Evolutionary conservation across 164 flowering plant genomes (phyloP).

Genomic region (Magnolia kwangsiensis): DNA sequence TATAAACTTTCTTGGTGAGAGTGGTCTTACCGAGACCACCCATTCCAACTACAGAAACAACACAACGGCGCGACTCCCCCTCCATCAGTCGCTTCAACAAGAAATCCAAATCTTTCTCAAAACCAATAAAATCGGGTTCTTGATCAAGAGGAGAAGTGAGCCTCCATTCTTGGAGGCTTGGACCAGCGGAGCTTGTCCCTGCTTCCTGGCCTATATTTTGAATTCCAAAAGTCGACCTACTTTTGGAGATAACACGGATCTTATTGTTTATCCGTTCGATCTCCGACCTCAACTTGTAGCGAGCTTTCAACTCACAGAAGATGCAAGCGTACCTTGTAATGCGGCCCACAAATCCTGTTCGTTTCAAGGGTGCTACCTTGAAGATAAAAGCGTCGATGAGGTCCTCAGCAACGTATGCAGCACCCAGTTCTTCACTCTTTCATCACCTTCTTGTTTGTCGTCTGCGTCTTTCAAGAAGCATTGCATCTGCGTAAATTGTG

Average conservation of each 20-base stretch:
- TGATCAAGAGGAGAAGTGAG: not conserved
- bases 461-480: too few relatives aligned
- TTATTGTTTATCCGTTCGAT: not conserved
- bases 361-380: not conserved
- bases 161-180: not conserved
- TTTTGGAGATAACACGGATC: not conserved
- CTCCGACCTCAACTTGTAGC: not conserved
- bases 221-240: not conserved
- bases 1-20: not conserved
- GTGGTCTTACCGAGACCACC: conserved; percentile 1
- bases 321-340: not conserved
- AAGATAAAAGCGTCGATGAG: not conserved
- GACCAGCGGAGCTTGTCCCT: not conserved
- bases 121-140: not conserved
- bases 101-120: not conserved
- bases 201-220: not conserved
- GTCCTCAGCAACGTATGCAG: not conserved
- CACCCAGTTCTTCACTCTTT: not conserved
- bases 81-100: not conserved
- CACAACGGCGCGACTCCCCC: not conserved
- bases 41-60: not conserved
- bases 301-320: not conserved
- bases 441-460: not conserved
- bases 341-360: not conserved
- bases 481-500: too few relatives aligned